phyloP scores from a whole-genome alignment of 2,329 filamentous ascomycete genomes.

The Tolypocladium pustulatum region DNA sequence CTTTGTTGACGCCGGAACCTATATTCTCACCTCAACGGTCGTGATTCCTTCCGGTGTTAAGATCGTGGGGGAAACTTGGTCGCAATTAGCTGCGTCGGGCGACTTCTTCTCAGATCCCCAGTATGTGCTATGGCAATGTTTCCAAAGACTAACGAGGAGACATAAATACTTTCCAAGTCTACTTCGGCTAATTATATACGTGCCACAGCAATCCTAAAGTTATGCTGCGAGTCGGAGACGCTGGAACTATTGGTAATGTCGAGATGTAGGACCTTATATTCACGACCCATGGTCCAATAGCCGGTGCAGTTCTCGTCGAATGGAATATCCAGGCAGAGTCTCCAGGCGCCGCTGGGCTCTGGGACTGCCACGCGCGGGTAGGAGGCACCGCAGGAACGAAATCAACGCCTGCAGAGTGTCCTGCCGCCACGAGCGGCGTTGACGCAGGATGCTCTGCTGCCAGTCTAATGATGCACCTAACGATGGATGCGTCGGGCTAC shows the following conservation, averaged over 20 bases:
- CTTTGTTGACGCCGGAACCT: slow-evolving; percentile 26
- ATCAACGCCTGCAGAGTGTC: slow-evolving; percentile 51
- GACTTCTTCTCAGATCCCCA: slow-evolving; percentile 6
- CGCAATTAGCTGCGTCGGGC: slow-evolving; percentile 14
- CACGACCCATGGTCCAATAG: slow-evolving; percentile 51
- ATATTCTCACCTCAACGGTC: slow-evolving; percentile 25
- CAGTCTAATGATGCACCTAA: slow-evolving; percentile 41
- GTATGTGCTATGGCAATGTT: too few relatives aligned
- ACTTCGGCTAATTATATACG: too few relatives aligned
- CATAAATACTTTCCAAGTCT: too few relatives aligned
- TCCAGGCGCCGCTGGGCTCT: slow-evolving; percentile 29
- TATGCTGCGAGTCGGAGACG: slow-evolving; percentile 53
- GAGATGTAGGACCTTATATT: slow-evolving; percentile 63
- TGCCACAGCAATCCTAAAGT: slow-evolving; percentile 34
- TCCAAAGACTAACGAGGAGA: too few relatives aligned
- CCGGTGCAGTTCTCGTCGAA: slow-evolving; percentile 59
- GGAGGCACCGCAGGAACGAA: slow-evolving; percentile 59
- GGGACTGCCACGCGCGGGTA: slow-evolving; percentile 63
- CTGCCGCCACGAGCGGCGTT: slow-evolving; percentile 29
- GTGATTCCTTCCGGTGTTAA: slow-evolving; percentile 19
- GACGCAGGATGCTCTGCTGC: slow-evolving; percentile 48
- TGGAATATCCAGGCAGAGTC: slow-evolving; percentile 37
- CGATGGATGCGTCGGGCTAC: slow-evolving; percentile 33
- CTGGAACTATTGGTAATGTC: slow-evolving; percentile 50
- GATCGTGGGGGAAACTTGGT: slow-evolving; percentile 26